Evolutionary conservation across 1,284 basidiomycete genomes (phyloP).

Genomic region (Cerrena zonata): DNA sequence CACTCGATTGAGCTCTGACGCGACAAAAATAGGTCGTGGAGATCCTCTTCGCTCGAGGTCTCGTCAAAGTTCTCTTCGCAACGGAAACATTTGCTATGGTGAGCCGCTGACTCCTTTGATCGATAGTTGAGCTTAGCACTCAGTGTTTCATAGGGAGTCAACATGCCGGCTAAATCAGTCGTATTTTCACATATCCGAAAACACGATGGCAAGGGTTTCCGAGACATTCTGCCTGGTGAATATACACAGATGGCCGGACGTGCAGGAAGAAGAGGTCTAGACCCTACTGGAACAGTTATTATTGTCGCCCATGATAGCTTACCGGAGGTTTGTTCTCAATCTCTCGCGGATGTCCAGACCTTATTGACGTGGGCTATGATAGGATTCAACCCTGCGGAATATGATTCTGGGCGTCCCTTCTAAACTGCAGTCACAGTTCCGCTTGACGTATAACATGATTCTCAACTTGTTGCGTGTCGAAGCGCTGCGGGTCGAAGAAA

Average conservation of each 20-base stretch:
- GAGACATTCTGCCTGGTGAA: conserved; percentile 84
- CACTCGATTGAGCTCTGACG: not conserved
- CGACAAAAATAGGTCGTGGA: conserved; percentile 72
- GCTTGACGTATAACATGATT: conserved; percentile 99
- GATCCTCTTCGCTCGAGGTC: conserved; percentile 89
- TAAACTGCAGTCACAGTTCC: conserved; percentile 94
- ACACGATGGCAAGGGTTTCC: conserved; percentile 90
- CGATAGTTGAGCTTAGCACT: conserved; percentile 2
- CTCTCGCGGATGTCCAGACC: not conserved
- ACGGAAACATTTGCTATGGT: conserved; percentile 99
- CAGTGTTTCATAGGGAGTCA: conserved; percentile 70
- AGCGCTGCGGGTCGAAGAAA: conserved; percentile 94
- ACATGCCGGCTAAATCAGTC: conserved; percentile 97
- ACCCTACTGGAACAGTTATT: conserved; percentile 92
- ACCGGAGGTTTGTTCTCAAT: conserved; percentile 69
- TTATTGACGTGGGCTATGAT: conserved; percentile 8
- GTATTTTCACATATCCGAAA: conserved; percentile 95
- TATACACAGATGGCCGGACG: conserved; percentile 99
- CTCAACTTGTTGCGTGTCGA: conserved; percentile 94
- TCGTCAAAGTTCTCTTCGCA: conserved; percentile 96
- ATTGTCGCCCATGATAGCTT: conserved; percentile 82
- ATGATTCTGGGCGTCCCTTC: conserved; percentile 94
- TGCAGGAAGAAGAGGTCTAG: conserved; percentile 91
- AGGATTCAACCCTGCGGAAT: conserved; percentile 72
- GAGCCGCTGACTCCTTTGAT: conserved; percentile 4